A percentile compares a stretch with the other conserved stretches of the same genome.
These are phyloP conservation scores for Mollisiaceae sp. DNA, from an alignment of 2,329 filamentous ascomycete species.

Conservation along the genomic window DNA sequence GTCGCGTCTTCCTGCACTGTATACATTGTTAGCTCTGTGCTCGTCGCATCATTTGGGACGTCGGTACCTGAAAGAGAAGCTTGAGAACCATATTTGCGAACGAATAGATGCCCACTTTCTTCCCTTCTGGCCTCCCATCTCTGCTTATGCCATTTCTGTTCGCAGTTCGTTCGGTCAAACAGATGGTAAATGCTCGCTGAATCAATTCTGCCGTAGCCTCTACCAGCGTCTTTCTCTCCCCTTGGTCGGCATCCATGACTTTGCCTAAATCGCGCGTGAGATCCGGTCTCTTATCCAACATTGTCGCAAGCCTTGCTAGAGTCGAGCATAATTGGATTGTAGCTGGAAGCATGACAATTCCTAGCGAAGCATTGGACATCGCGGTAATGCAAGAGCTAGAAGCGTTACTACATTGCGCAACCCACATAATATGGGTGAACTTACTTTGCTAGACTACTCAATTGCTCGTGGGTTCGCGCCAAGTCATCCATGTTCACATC, in stretches of 20 bases:
- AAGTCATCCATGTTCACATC: constrained; percentile 80
- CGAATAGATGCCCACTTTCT: constrained; percentile 86
- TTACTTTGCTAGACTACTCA: constrained; percentile 77
- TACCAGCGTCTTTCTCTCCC: constrained; percentile 77
- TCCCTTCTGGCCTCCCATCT: constrained; percentile 76
- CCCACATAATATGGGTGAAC: constrained; percentile 41
- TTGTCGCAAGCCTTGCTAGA: constrained; percentile 82
- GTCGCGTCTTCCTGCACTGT: constrained; percentile 78
- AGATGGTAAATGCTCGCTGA: constrained; percentile 89
- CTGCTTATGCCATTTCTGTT: constrained; percentile 56
- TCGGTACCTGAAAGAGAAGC: constrained; percentile 78
- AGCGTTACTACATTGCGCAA: constrained; percentile 16
- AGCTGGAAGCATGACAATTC: constrained; percentile 80
- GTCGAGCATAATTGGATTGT: constrained; percentile 82
- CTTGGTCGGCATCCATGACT: constrained; percentile 57
- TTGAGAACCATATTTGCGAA: constrained; percentile 91
- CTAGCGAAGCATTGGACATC: constrained; percentile 78
- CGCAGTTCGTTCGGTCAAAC: constrained; percentile 78
- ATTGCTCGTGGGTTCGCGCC: constrained; percentile 73
- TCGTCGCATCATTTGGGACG: background rate
- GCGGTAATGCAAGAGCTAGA: constrained; percentile 80
- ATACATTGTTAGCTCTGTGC: constrained; percentile 21
- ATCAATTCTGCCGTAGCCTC: constrained; percentile 89
- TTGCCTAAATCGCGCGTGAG: constrained; percentile 68
- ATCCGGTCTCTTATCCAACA: constrained; percentile 79